Percentiles rank a stretch among this genome's conserved stretches.
These are phyloP conservation scores for Onygenales sp. DNA, from an alignment of 2,329 filamentous ascomycete species.

Conservation along the genomic window DNA sequence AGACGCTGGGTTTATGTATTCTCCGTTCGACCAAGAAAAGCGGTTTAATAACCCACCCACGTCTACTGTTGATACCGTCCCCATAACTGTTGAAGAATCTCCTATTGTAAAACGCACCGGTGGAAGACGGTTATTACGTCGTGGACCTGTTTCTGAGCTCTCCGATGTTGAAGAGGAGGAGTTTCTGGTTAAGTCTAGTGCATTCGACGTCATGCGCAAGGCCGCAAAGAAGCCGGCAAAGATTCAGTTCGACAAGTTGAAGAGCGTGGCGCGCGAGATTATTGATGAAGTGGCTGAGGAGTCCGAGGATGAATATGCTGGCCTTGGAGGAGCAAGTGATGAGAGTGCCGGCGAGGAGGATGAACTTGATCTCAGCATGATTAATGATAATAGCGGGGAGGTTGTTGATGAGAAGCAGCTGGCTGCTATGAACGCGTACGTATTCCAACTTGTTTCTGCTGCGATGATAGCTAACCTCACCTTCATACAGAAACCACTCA, in stretches of 20 bases:
- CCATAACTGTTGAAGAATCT: constrained; percentile 48
- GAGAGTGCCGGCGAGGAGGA: constrained; percentile 72
- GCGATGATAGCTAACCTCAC: background rate
- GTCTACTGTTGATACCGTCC: constrained; percentile 63
- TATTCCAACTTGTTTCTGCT: constrained; percentile 17
- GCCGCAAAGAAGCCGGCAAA: constrained; percentile 33
- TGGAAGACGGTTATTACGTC: constrained; percentile 37
- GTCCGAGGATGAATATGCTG: constrained; percentile 96
- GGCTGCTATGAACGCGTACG: constrained; percentile 82
- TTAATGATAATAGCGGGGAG: constrained; percentile 71
- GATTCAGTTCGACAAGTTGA: constrained; percentile 67
- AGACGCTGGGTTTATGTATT: constrained; percentile 65
- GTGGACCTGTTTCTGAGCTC: constrained; percentile 33
- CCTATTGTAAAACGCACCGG: constrained; percentile 56
- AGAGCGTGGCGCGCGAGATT: constrained; percentile 77
- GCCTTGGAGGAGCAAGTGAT: constrained; percentile 79
- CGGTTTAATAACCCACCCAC: constrained; percentile 56
- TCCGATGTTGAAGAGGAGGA: constrained; percentile 40
- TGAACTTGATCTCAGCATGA: constrained; percentile 74
- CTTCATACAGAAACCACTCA: constrained; percentile 58
- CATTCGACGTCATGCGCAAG: constrained; percentile 60
- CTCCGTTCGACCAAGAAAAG: constrained; percentile 57
- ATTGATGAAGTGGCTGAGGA: constrained; percentile 92
- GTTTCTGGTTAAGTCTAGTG: constrained; percentile 37
- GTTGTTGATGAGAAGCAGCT: constrained; percentile 71